Conservation (phyloP, 2,329 filamentous ascomycete species). For the Trichoderma citrinoviride region DNA sequence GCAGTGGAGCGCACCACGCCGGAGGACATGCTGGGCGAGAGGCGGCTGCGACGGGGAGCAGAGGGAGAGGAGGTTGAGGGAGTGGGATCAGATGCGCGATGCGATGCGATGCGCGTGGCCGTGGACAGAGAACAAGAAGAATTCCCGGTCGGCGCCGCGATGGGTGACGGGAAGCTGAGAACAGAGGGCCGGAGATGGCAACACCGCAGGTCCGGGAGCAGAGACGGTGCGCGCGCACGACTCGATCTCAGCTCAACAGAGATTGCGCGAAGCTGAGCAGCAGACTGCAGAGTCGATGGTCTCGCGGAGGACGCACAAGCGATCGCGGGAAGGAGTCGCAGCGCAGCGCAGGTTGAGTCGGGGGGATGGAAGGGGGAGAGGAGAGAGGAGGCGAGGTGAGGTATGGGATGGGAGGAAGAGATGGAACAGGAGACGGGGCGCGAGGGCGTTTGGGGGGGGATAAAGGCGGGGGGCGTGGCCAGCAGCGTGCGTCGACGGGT, state of each 20-base stretch:
- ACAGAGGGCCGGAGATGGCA: constrained; percentile 23
- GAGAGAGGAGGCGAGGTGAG: neutral
- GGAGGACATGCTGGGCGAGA: constrained; percentile 41
- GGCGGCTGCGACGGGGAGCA: too few relatives aligned
- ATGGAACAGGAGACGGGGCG: constrained; percentile 20
- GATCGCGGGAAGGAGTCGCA: neutral
- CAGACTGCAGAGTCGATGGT: neutral
- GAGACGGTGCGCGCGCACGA: constrained; percentile 18
- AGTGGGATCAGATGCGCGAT: too few relatives aligned
- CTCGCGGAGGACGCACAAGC: too few relatives aligned
- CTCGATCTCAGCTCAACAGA: neutral
- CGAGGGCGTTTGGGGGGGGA: constrained; percentile 11
- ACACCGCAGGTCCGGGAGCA: constrained; percentile 23
- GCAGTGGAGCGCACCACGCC: constrained; percentile 56
- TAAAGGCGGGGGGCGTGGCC: constrained; percentile 21
- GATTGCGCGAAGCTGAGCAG: neutral
- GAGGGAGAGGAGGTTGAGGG: neutral
- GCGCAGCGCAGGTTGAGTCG: neutral
- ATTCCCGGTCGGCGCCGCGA: neutral
- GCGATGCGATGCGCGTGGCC: neutral
- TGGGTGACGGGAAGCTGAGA: constrained; percentile 6
- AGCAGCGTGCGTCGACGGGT: neutral
- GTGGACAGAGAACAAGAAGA: neutral
- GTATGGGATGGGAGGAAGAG: constrained; percentile 15
- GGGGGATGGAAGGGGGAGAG: neutral